These are phyloP conservation scores for Neopestalotiopsis sp. DNA, from an alignment of 2,329 filamentous ascomycete species.

Conservation along the genomic window DNA sequence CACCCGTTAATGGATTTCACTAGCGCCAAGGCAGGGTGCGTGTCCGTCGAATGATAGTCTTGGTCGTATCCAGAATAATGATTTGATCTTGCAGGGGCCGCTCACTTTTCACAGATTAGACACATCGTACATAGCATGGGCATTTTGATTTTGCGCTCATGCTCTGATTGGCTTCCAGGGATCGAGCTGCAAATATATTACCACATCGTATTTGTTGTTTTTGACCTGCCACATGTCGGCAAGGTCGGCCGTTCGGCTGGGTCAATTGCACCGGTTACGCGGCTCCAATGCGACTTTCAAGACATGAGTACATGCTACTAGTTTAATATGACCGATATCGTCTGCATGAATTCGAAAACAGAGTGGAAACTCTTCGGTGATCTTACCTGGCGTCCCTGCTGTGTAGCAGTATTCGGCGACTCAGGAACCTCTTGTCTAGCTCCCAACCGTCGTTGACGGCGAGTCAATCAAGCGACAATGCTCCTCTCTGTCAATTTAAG, in stretches of 20 bases:
- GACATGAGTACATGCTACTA: not conserved
- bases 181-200: not conserved
- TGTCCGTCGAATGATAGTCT: conserved; percentile 1
- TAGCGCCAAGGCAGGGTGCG: not conserved
- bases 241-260: not conserved
- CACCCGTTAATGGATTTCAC: not conserved
- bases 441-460: too few species aligned
- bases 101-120: not conserved
- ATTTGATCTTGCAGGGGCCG: not conserved
- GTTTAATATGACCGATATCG: not conserved
- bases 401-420: too few species aligned
- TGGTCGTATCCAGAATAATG: not conserved
- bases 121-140: not conserved
- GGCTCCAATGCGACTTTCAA: not conserved
- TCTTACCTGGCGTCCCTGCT: too few species aligned
- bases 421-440: too few species aligned
- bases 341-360: not conserved
- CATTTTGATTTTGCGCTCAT: not conserved
- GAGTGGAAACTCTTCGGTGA: too few species aligned
- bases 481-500: too few species aligned
- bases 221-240: not conserved
- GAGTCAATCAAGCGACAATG: too few species aligned
- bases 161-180: conserved; percentile 3
- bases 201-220: conserved; percentile 2
- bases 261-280: not conserved